Evolutionary conservation across 257 asterid species (phyloP).

Genomic region (Apocynum venetum): DNA sequence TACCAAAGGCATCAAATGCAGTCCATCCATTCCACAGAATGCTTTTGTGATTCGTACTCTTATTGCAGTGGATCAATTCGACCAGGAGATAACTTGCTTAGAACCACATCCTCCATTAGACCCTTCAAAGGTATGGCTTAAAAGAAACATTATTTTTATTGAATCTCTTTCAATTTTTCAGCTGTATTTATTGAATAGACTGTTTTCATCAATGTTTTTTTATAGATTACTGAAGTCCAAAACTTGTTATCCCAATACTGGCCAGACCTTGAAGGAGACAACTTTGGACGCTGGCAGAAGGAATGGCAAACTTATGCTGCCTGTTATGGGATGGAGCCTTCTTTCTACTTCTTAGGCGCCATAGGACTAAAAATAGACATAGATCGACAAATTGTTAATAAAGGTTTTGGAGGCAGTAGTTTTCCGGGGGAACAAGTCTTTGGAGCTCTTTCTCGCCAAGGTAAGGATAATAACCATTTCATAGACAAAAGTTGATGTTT

Average conservation of each 20-base stretch:
- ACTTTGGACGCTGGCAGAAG: not conserved
- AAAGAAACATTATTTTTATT: too few relatives aligned
- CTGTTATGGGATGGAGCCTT: not conserved
- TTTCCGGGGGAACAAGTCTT: not conserved
- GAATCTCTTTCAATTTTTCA: too few relatives aligned
- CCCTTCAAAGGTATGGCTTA: not conserved
- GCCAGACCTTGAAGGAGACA: not conserved
- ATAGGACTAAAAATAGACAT: not conserved
- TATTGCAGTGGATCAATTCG: not conserved
- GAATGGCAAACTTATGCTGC: not conserved
- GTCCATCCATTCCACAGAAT: not conserved
- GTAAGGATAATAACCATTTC: not conserved
- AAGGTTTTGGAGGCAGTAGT: not conserved
- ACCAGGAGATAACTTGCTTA: not conserved
- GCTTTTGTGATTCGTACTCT: not conserved
- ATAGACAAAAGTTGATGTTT: too few relatives aligned
- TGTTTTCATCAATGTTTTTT: too few relatives aligned
- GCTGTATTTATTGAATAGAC: too few relatives aligned
- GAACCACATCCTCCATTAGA: not conserved
- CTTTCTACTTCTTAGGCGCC: not conserved
- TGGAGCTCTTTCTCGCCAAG: not conserved
- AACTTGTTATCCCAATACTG: not conserved
- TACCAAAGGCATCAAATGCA: not conserved
- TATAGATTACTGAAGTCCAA: not conserved
- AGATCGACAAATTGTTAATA: not conserved